Evolutionary conservation across 257 asterid species (phyloP), one percentile per base, ranked within the genome.

Genomic region (Voacanga thouarsii): DNA sequence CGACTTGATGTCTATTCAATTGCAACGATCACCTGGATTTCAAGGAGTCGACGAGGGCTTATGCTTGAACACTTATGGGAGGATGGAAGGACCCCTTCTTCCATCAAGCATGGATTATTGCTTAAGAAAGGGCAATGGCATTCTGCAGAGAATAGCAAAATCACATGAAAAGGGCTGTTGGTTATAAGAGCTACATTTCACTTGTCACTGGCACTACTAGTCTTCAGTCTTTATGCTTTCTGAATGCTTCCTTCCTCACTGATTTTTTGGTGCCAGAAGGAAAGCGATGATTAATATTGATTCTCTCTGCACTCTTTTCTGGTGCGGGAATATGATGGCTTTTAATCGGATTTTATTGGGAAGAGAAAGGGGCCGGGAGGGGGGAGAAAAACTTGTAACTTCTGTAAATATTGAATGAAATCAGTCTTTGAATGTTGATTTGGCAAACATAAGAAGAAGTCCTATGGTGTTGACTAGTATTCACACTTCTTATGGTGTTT

Each of bases 61-160:
- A 83, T 93, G 98, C 43, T 90, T 85, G 89, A 91, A 87, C 55
- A 82, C 96, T 44, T 93, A 88, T 64, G 98, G 98, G 77, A 90
- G 78, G 55, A 78, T 94, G 41, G 61, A 79, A 16, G 96, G 88
- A 71, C 89, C 86, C 2, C 90, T 93, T 67, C 84, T 83, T 16
- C 97, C 97, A 3, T 74, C 86, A 28, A 82, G 90, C 79, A 87
- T 93, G 75, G 94, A 89, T 73, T 86, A 81, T 65, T 93, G 98
- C 78, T 85, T 93, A 9, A 87, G 89, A 79, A 88, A 90, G 71
- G 97, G 83, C 47, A 82, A 84, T 84, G 88, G 86, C 12, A 51
- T 72, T 50, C 86, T 88, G 41, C 85, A 81, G 84, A 87, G 87
- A 80, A 87, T 89, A 68, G 78, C 96, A 24, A 87, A 88, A 75